Conservation (phyloP, 768 basidiomycete genomes). For the Cantharellus anzutake region DNA sequence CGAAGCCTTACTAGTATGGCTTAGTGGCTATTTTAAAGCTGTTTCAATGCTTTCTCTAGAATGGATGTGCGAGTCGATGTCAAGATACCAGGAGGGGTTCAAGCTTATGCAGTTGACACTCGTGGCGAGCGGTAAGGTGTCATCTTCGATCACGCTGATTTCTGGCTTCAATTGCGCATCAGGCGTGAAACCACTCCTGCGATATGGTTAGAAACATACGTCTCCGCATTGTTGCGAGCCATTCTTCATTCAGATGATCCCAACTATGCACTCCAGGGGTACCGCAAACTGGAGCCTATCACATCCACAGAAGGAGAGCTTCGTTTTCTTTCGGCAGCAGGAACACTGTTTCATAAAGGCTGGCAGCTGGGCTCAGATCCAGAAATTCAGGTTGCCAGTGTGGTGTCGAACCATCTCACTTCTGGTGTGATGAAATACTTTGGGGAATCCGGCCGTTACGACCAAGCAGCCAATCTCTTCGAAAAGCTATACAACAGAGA, state of each 20-base stretch:
- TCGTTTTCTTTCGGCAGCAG: conserved; percentile 78
- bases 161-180: background rate
- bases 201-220: conserved; percentile 95
- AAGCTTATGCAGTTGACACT: conserved; percentile 82
- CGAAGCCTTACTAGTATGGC: background rate
- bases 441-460: conserved; percentile 72
- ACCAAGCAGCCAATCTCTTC: conserved; percentile 81
- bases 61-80: conserved; percentile 96
- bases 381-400: conserved; percentile 93
- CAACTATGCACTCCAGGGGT: conserved; percentile 77
- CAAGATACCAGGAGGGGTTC: conserved; percentile 94
- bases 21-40: conserved; percentile 26
- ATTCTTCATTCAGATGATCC: conserved; percentile 95
- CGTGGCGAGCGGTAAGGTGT: conserved; percentile 73
- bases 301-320: conserved; percentile 74
- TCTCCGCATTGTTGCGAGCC: conserved; percentile 78
- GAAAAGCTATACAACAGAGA: conserved; percentile 76
- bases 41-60: conserved; percentile 95
- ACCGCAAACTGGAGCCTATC: conserved; percentile 90
- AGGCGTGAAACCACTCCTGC: conserved; percentile 83
- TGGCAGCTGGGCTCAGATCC: conserved; percentile 99
- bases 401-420: conserved; percentile 91
- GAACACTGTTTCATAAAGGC: conserved; percentile 75
- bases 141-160: background rate
- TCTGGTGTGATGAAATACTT: conserved; percentile 95